Conservation (phyloP, 495 filamentous ascomycete genomes). For the Tuber borchii region DNA sequence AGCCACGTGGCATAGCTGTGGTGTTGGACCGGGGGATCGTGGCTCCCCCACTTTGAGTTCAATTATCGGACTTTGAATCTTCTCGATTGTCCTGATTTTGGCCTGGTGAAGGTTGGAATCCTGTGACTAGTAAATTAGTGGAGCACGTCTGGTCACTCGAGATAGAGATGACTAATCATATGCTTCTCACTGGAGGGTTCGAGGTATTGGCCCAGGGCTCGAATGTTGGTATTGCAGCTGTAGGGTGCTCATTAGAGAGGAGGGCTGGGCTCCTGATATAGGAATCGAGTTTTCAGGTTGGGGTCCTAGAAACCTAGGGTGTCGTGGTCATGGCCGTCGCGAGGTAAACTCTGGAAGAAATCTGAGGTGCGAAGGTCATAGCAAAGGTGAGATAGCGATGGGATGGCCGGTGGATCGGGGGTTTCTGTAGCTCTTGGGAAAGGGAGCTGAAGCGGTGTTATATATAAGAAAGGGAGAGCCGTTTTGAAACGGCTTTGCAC, state of each 20-base stretch:
- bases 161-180: not conserved
- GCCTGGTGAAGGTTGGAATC: not conserved
- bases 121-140: not conserved
- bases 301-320: not conserved
- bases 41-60: not conserved
- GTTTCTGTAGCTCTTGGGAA: not conserved
- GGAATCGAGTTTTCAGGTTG: not conserved
- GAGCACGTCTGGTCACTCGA: not conserved
- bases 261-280: not conserved
- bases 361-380: not conserved
- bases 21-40: not conserved
- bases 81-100: not conserved
- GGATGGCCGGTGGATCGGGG: not conserved
- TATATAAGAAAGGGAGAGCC: slow-evolving; percentile 2
- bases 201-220: not conserved
- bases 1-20: not conserved
- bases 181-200: not conserved
- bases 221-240: not conserved
- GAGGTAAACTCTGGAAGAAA: not conserved
- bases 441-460: not conserved
- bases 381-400: not conserved
- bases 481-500: not conserved
- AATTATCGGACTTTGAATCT: not conserved
- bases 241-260: not conserved
- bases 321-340: not conserved